Percentiles rank a stretch among this genome's conserved stretches.
These are phyloP conservation scores for Naumovozyma castellii DNA, from an alignment of 805 yeast species.

Conservation along the genomic window DNA sequence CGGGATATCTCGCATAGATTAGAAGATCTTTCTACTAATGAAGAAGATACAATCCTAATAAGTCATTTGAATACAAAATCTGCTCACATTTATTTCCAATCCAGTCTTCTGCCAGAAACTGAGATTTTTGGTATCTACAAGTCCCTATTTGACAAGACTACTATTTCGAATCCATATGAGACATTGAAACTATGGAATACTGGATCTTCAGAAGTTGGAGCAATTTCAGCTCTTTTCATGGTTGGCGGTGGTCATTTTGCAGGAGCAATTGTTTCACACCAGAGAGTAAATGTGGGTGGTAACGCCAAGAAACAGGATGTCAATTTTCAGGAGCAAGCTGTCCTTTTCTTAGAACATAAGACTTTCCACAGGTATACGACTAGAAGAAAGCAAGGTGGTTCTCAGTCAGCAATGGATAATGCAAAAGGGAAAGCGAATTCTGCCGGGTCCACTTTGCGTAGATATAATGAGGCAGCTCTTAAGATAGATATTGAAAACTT, in stretches of 20 bases:
- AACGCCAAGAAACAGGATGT: conserved; percentile 40
- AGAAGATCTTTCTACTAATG: not conserved
- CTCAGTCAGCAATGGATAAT: conserved; percentile 87
- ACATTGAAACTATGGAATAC: conserved; percentile 35
- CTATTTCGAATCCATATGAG: conserved; percentile 42
- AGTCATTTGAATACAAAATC: conserved; percentile 60
- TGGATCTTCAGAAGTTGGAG: conserved; percentile 12
- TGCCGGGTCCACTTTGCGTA: conserved; percentile 84
- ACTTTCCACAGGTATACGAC: conserved; percentile 93
- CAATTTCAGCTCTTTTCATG: conserved; percentile 75
- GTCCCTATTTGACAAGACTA: conserved; percentile 39
- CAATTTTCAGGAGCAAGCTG: conserved; percentile 51
- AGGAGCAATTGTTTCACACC: conserved; percentile 81
- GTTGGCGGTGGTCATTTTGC: conserved; percentile 98
- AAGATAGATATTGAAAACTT: conserved; percentile 68
- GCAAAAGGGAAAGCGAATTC: conserved; percentile 93
- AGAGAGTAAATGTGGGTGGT: conserved; percentile 46
- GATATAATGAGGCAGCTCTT: conserved; percentile 82
- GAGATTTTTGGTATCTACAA: conserved; percentile 63
- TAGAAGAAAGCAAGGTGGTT: conserved; percentile 94
- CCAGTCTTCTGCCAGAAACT: conserved; percentile 34
- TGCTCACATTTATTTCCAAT: conserved; percentile 53
- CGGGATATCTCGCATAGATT: not conserved
- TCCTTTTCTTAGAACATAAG: conserved; percentile 59
- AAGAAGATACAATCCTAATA: conserved; percentile 29